Evolutionary conservation across 1,139 yeast species (phyloP).

Genomic region (Taphrina flavorubra): DNA sequence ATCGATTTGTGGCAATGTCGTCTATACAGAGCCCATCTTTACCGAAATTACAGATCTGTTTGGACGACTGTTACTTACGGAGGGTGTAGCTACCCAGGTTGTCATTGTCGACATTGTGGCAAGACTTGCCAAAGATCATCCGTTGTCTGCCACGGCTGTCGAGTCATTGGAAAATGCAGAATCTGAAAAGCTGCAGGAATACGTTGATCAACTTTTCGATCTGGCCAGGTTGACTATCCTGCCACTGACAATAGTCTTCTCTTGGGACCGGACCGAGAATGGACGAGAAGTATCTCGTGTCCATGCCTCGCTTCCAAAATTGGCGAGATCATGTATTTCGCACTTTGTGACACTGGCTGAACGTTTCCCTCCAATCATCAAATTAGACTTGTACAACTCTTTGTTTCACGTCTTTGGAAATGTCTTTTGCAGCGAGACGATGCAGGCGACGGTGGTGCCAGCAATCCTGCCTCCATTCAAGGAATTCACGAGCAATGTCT

Average conservation of each 20-base stretch:
- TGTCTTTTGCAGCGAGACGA: conserved; percentile 21
- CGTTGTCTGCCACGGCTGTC: conserved; percentile 46
- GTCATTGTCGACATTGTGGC: conserved; percentile 44
- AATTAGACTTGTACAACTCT: conserved; percentile 72
- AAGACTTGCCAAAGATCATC: conserved; percentile 50
- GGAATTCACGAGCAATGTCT: conserved; percentile 30
- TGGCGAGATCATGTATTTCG: conserved; percentile 56
- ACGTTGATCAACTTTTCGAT: conserved; percentile 81
- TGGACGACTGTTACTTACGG: conserved; percentile 72
- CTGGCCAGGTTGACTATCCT: conserved; percentile 73
- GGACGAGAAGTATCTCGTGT: conserved; percentile 55
- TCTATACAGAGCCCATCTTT: conserved; percentile 73
- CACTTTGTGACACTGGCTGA: conserved; percentile 66
- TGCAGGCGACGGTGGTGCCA: conserved; percentile 34
- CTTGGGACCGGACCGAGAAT: conserved; percentile 57
- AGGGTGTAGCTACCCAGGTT: conserved; percentile 45
- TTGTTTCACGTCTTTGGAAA: conserved; percentile 65
- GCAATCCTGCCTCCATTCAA: conserved; percentile 39
- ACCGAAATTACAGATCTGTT: conserved; percentile 76
- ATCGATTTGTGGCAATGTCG: conserved; percentile 62
- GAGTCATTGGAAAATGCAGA: conserved; percentile 41
- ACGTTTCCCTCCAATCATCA: conserved; percentile 69
- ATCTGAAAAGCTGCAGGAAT: conserved; percentile 57
- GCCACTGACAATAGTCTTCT: conserved; percentile 69
- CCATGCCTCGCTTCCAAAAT: conserved; percentile 24